Conservation (phyloP, 2,329 filamentous ascomycete genomes). For the Botrytis paeoniae region DNA sequence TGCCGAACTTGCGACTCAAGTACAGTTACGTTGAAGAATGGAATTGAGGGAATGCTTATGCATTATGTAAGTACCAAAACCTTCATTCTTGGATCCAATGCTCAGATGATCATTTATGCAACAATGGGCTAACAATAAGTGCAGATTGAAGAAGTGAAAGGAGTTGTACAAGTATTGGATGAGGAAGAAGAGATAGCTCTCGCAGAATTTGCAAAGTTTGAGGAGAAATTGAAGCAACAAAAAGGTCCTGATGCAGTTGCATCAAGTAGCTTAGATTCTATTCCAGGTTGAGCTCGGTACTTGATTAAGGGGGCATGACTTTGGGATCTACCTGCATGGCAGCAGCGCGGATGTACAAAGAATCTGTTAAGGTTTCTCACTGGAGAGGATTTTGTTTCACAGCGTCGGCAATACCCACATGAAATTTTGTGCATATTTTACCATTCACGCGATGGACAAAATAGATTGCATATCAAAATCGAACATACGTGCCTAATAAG, state of each 20-base stretch:
- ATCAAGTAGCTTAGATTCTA: conserved; percentile 31
- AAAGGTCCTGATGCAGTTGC: conserved; percentile 39
- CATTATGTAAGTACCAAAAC: conserved; percentile 68
- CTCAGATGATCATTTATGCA: conserved; percentile 9
- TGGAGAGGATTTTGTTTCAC: conserved; percentile 26
- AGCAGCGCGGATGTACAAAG: conserved; percentile 12
- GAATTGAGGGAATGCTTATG: conserved; percentile 98
- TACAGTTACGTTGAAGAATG: conserved; percentile 94
- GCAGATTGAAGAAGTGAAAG: conserved; percentile 92
- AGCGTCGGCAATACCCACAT: conserved; percentile 27
- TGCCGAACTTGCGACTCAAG: conserved; percentile 96
- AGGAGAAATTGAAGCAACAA: conserved; percentile 71
- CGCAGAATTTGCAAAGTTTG: conserved; percentile 89
- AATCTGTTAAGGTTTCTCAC: background rate
- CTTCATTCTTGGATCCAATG: background rate
- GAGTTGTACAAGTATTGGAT: conserved; percentile 86
- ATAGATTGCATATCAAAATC: background rate
- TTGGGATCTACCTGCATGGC: background rate
- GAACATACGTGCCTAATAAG: background rate
- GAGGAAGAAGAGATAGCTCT: conserved; percentile 86
- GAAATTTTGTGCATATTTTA: conserved; percentile 23
- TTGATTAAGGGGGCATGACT: background rate
- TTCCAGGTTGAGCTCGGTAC: conserved; percentile 26
- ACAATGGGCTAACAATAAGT: conserved; percentile 30
- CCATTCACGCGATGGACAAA: background rate